Evolutionary conservation across 2,329 filamentous ascomycete genomes (phyloP), one percentile per base, ranked within the genome.

Genomic region (Cryphonectria parasitica): DNA sequence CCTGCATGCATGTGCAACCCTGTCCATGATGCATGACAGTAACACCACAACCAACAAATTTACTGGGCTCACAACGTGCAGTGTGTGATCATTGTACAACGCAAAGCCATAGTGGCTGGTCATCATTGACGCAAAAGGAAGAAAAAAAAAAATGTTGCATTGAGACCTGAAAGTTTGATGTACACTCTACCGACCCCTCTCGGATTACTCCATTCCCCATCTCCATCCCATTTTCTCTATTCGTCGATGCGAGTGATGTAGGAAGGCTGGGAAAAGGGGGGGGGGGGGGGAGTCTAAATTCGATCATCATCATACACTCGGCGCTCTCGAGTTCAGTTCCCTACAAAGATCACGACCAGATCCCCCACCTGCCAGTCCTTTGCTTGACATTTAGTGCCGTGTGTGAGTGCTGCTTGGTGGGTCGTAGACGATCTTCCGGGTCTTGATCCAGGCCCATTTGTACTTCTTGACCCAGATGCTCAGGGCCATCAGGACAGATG

Each of bases 391-490:
- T 83, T 83, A 88, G 77, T 80, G 80, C 79, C 87, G 86, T 75
- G 82, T 78, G 67, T 77, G 77, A 78, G 79, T 80, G 73, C 82
- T 83, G 79, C 86, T 85, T 69, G 94, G 94, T 74, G 94, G 93
- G 81, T 90, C 92, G 85, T 97, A 97, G 77, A 90, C 87, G 77
- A 98, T 86, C 91, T 98, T 97, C 80, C 96, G 91, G 78, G 94
- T 92, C 92, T 99, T 99, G 83, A 99, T 86, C 79, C 92, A 91
- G 72, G 94, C 88, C 96, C 96, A 99, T 90, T 98, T 99, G 91
- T 99, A 99, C 86, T 95, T 91, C 92, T 99, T 99, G 75, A 98
- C 92, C 94, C 95, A 99, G 78, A 99, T 90, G 82, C 92, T 97
- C 78, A 98, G 79, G 70, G 93, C 94, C 80, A 94, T 92, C 74